Conservation (phyloP, 768 basidiomycete species). For the Nevesoporus exiguus region DNA sequence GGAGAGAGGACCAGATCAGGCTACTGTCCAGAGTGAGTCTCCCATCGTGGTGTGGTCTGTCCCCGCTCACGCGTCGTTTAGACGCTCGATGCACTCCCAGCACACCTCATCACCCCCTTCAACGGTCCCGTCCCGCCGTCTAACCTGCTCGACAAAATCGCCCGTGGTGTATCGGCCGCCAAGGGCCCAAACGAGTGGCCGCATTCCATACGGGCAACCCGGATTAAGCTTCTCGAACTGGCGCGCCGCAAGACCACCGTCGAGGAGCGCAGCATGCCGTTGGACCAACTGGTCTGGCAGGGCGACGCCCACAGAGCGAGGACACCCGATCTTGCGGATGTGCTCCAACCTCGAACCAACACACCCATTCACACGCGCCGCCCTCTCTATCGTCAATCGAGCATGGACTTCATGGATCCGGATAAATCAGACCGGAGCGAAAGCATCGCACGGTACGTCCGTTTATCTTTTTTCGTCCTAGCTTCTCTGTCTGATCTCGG, state of each 20-base stretch:
- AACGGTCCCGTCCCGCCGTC: conserved; percentile 80
- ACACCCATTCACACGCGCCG: conserved; percentile 44
- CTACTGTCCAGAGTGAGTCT: conserved; percentile 61
- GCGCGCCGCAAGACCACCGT: conserved; percentile 56
- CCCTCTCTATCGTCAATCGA: conserved; percentile 74
- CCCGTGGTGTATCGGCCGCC: conserved; percentile 68
- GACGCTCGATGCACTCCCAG: conserved; percentile 81
- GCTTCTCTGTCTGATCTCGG: conserved; percentile 1
- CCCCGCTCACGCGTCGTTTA: conserved; percentile 9
- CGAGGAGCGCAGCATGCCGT: conserved; percentile 42
- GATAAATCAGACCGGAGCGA: conserved; percentile 44
- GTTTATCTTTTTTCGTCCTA: conserved; percentile 1
- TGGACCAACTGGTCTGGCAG: conserved; percentile 11
- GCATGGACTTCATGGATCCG: conserved; percentile 79
- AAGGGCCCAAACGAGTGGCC: conserved; percentile 81
- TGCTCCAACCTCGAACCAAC: conserved; percentile 47
- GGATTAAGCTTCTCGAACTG: conserved; percentile 77
- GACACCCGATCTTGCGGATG: conserved; percentile 35
- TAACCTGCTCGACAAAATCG: conserved; percentile 84
- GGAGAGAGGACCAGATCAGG: conserved; percentile 70
- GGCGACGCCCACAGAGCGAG: conserved; percentile 9
- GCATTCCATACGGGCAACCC: conserved; percentile 77
- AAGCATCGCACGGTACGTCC: conserved; percentile 60
- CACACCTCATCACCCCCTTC: conserved; percentile 85
- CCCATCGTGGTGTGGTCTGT: background rate